Percentiles rank a stretch among this genome's conserved stretches.
Evolutionary conservation across 371 early-diverging fungal genomes (phyloP).

Genomic region (Mucor ambiguus): DNA sequence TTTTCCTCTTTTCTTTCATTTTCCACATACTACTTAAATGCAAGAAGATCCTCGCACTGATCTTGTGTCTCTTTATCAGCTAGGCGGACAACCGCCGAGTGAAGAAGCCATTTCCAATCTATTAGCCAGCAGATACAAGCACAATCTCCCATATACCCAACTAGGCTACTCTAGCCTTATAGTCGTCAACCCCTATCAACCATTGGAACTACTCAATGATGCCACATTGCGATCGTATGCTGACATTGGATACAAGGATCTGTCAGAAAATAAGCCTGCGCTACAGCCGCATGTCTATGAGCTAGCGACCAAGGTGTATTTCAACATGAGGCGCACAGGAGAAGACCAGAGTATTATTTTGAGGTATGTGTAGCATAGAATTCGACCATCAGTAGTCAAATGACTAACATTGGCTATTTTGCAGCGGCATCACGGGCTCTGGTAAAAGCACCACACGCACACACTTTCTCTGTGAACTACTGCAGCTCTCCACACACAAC

Average conservation of each 20-base stretch:
- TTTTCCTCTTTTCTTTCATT: background rate
- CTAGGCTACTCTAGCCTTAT: conserved; percentile 57
- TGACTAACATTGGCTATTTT: background rate
- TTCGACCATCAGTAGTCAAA: background rate
- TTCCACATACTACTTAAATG: conserved; percentile 15
- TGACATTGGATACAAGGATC: conserved; percentile 44
- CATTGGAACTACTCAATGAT: conserved; percentile 48
- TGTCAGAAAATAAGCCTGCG: conserved; percentile 23
- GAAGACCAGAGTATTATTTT: conserved; percentile 76
- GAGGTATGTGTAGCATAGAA: conserved; percentile 44
- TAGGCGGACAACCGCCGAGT: conserved; percentile 30
- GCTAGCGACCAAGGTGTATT: conserved; percentile 62
- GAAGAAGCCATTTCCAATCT: conserved; percentile 52
- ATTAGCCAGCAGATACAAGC: conserved; percentile 51
- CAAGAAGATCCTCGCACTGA: conserved; percentile 43
- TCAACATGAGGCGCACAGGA: conserved; percentile 77
- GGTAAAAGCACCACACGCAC: conserved; percentile 79
- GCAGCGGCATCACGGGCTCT: conserved; percentile 82
- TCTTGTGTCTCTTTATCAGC: conserved; percentile 27
- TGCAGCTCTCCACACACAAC: conserved; percentile 67
- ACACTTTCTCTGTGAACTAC: conserved; percentile 69
- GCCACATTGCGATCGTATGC: conserved; percentile 50
- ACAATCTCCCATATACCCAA: conserved; percentile 56
- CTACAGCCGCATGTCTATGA: conserved; percentile 59
- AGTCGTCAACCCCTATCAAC: conserved; percentile 56